A percentile compares a stretch with the other conserved stretches of the same genome.
Evolutionary conservation across 805 yeast species (phyloP).

Genomic region (Zygosaccharomyces gambellarensis): DNA sequence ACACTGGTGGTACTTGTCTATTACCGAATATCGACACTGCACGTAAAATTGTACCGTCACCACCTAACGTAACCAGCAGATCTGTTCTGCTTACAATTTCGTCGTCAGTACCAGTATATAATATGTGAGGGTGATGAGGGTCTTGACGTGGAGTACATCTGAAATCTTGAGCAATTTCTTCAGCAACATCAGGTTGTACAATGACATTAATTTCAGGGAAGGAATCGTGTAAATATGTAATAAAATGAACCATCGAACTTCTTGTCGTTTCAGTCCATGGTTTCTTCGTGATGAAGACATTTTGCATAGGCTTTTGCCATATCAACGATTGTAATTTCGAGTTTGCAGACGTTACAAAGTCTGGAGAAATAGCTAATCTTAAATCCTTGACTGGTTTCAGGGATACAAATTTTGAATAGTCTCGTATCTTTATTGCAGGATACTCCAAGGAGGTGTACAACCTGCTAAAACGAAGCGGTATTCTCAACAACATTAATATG

Average conservation of each 20-base stretch:
- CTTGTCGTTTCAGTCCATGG: constrained; percentile 69
- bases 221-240: constrained; percentile 51
- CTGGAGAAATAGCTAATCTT: constrained; percentile 40
- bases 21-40: constrained; percentile 76
- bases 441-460: constrained; percentile 14
- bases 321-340: constrained; percentile 58
- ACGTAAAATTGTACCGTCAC: constrained; percentile 88
- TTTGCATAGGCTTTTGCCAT: constrained; percentile 72
- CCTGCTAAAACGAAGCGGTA: constrained; percentile 6
- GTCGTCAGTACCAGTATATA: constrained; percentile 55
- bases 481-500: neutral
- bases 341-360: constrained; percentile 49
- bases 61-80: constrained; percentile 83
- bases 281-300: constrained; percentile 77
- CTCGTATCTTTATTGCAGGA: constrained; percentile 17
- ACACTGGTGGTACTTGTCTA: constrained; percentile 76
- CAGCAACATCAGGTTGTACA: constrained; percentile 68
- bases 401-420: constrained; percentile 26
- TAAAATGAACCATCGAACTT: constrained; percentile 60
- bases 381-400: constrained; percentile 32
- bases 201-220: constrained; percentile 74
- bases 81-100: constrained; percentile 68
- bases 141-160: constrained; percentile 24
- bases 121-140: constrained; percentile 35
- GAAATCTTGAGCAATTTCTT: constrained; percentile 47